These are phyloP conservation scores for Babesia ovata DNA, from an alignment of 169 alveolate genomes.

Conservation along the genomic window DNA sequence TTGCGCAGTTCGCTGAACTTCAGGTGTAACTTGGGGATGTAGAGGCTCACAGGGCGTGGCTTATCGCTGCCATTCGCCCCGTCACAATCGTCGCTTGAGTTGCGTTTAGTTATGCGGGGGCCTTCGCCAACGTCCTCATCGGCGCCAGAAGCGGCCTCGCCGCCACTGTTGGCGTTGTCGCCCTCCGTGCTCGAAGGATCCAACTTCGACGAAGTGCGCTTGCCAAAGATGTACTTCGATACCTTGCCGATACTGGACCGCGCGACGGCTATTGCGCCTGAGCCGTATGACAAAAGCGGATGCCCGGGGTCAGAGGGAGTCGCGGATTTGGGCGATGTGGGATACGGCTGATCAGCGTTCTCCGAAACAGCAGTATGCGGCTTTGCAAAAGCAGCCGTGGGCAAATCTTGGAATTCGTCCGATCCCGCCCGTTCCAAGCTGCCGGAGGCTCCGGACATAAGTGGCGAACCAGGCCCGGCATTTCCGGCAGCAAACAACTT, in stretches of 20 bases:
- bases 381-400: background rate
- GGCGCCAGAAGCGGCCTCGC: background rate
- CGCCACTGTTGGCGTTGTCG: background rate
- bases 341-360: background rate
- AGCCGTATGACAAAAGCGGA: background rate
- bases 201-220: background rate
- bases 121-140: background rate
- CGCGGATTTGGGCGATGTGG: background rate
- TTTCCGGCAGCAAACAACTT: background rate
- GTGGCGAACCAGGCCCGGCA: background rate
- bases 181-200: background rate
- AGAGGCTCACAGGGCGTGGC: constrained; percentile 7
- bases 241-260: background rate
- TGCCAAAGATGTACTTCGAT: constrained; percentile 21
- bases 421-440: background rate
- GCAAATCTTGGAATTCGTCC: background rate
- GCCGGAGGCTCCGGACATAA: background rate
- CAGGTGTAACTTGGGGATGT: constrained; percentile 66
- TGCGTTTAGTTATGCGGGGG: background rate
- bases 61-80: background rate
- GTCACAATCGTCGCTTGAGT: background rate
- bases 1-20: constrained; percentile 57
- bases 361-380: background rate
- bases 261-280: background rate
- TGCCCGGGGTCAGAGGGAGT: background rate